A percentile compares a stretch with the other conserved stretches of the same genome.
These are phyloP conservation scores for Serendipita indica DNA, from an alignment of 768 basidiomycete genomes.

Conservation along the genomic window DNA sequence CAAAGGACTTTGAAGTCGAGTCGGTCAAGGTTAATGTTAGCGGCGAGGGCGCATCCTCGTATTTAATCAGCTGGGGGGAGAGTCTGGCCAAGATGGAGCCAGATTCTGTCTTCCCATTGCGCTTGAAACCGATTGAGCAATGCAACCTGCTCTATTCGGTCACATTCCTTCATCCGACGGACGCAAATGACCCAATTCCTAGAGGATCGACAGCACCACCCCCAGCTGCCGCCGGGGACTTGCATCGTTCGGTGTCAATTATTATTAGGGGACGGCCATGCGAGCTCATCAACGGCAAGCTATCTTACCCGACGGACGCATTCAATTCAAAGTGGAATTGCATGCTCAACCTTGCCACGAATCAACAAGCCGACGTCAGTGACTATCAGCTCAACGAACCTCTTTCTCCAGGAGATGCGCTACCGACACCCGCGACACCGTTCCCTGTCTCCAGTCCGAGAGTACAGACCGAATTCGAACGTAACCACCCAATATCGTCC, in stretches of 20 bases:
- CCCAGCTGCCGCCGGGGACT: constrained; percentile 26
- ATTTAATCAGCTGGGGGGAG: constrained; percentile 37
- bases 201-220: constrained; percentile 13
- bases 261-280: constrained; percentile 62
- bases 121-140: constrained; percentile 58
- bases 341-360: constrained; percentile 55
- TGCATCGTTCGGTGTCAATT: constrained; percentile 68
- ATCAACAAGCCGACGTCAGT: constrained; percentile 18
- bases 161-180: constrained; percentile 55
- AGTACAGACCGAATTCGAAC: constrained; percentile 13
- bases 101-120: constrained; percentile 49
- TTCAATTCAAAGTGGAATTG: constrained; percentile 89
- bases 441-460: constrained; percentile 38
- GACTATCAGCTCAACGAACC: constrained; percentile 16
- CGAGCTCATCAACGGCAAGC: constrained; percentile 15
- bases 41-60: constrained; percentile 41
- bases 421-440: constrained; percentile 68
- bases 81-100: constrained; percentile 22
- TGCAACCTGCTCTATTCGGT: constrained; percentile 83
- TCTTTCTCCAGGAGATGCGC: constrained; percentile 27
- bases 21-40: constrained; percentile 60
- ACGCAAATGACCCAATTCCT: constrained; percentile 22
- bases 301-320: constrained; percentile 47
- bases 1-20: constrained; percentile 58
- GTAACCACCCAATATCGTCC: constrained; percentile 19